Conservation (phyloP, 2,329 filamentous ascomycete species). For the Cryphonectria parasitica region DNA sequence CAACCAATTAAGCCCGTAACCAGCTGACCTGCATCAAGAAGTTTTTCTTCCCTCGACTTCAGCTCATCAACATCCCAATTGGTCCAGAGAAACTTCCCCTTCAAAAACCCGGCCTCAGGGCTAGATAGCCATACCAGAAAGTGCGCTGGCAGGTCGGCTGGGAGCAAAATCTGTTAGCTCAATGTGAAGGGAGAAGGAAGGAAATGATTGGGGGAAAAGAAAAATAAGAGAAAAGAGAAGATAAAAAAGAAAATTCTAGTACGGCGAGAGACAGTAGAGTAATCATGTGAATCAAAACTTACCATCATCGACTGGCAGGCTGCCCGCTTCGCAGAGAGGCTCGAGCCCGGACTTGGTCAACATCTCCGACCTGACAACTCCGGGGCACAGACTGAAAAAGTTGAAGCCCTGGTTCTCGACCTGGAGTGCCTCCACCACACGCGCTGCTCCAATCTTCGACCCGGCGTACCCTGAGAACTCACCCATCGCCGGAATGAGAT, state of each 20-base stretch:
- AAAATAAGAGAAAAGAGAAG: too few species aligned
- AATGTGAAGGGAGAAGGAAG: not conserved
- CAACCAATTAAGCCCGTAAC: slow-evolving; percentile 21
- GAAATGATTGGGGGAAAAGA: too few species aligned
- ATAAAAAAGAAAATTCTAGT: too few species aligned
- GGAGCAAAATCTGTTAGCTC: not conserved
- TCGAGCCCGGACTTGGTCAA: slow-evolving; percentile 10
- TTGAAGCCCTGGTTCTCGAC: slow-evolving; percentile 22
- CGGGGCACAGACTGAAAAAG: slow-evolving; percentile 22
- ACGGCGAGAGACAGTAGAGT: too few species aligned
- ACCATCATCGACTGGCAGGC: slow-evolving; percentile 21
- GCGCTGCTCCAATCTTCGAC: slow-evolving; percentile 27
- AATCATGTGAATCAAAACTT: not conserved
- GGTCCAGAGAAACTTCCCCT: slow-evolving; percentile 42
- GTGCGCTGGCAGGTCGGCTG: slow-evolving; percentile 31
- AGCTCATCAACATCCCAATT: slow-evolving; percentile 49
- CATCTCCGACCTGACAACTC: slow-evolving; percentile 16
- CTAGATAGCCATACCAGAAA: slow-evolving; percentile 38
- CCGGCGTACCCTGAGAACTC: slow-evolving; percentile 25
- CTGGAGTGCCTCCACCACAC: slow-evolving; percentile 29
- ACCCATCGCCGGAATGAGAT: slow-evolving; percentile 18
- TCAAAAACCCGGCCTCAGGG: slow-evolving; percentile 42
- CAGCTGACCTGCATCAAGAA: not conserved
- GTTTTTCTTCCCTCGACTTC: slow-evolving; percentile 31
- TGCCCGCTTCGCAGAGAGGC: not conserved